These are phyloP conservation scores for Globisporangium barbulae DNA, from an alignment of 352 stramenopile genomes.

Conservation along the genomic window DNA sequence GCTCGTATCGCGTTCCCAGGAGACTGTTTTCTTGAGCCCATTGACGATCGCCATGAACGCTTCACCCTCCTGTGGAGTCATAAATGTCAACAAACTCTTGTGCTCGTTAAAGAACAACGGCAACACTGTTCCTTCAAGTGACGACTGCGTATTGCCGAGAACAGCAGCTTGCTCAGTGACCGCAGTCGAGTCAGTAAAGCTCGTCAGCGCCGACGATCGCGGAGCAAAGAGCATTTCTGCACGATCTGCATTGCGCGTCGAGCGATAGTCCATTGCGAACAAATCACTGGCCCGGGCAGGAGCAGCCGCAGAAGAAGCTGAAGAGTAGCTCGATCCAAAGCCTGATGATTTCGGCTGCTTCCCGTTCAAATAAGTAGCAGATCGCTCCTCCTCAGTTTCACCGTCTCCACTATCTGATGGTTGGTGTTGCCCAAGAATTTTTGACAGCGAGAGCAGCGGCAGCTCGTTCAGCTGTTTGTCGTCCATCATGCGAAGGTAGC, in stretches of 20 bases:
- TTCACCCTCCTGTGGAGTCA: conserved; percentile 29
- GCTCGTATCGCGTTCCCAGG: conserved; percentile 55
- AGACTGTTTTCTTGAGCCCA: conserved; percentile 47
- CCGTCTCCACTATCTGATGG: neutral
- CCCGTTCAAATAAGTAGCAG: conserved; percentile 36
- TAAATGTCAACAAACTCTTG: conserved; percentile 50
- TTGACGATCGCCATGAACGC: conserved; percentile 54
- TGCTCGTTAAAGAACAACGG: conserved; percentile 56
- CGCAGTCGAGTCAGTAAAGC: neutral
- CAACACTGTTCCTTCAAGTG: conserved; percentile 40
- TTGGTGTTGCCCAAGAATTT: conserved; percentile 29
- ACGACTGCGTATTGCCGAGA: neutral
- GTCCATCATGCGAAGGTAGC: conserved; percentile 74
- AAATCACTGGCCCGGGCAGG: conserved; percentile 66
- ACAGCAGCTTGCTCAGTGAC: neutral
- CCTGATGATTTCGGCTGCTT: conserved; percentile 22
- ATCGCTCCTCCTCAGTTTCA: conserved; percentile 27
- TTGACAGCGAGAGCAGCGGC: conserved; percentile 48
- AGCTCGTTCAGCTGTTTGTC: conserved; percentile 42
- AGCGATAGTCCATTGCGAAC: conserved; percentile 63
- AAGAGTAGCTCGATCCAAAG: conserved; percentile 6
- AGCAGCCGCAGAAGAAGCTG: conserved; percentile 22
- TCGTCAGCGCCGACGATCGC: neutral
- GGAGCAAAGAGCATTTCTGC: conserved; percentile 62
- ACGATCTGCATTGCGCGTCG: conserved; percentile 26